Base-by-base conservation (phyloP, 2,329 filamentous ascomycete species). In the Purpureocillium takamizusanense region DNA sequence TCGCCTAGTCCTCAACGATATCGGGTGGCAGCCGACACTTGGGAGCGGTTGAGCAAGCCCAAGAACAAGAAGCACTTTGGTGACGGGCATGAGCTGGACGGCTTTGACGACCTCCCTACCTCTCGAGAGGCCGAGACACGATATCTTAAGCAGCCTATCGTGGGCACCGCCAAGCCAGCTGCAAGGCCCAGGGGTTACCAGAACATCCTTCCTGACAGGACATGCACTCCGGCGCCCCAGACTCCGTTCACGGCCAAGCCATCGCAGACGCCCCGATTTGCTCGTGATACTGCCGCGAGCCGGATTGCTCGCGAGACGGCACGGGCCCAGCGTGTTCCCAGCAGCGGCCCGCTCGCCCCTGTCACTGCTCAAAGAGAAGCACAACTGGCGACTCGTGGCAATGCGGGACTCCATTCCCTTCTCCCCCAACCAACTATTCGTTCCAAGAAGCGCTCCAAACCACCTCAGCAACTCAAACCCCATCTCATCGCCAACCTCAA, bases 101-200 rank as follows among this genome's bases (percentile, higher is more conserved):
- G 76, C 3, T 97, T 98, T 56, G 92, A 98, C 56, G 92, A 98
- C 60, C 67, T 98, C 40, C 90, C 90, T 2, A 97, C 89, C 0
- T 95, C 89, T 13, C 78, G 74, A 11, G 78, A 83, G 43, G 74
- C 78, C 12, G 92, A 98, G 61, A 87, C 80, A 45, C 84, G 78
- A 51, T 98, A 78, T 53, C 70, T 88, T 44, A 94, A 89, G 59
- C 79, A 84, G 50, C 89, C 92, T 3, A 68, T 82, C 30, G 78
- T 75, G 34, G 74, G 76, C 38, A 80, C 82, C 33, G 77, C 83
- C 18, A 87, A 82, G 59, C 73, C 76, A 28, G 63, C 67, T 31
- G 53, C 76, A 27, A 69, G 77, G 39, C 77, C 69, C 52, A 78
- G 71, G 51, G 54, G 74, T 8, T 70, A 72, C 42, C 73, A 78